These are phyloP conservation scores for Fraxinus angustifolia DNA, from an alignment of 305 asterid species.

Conservation along the genomic window DNA sequence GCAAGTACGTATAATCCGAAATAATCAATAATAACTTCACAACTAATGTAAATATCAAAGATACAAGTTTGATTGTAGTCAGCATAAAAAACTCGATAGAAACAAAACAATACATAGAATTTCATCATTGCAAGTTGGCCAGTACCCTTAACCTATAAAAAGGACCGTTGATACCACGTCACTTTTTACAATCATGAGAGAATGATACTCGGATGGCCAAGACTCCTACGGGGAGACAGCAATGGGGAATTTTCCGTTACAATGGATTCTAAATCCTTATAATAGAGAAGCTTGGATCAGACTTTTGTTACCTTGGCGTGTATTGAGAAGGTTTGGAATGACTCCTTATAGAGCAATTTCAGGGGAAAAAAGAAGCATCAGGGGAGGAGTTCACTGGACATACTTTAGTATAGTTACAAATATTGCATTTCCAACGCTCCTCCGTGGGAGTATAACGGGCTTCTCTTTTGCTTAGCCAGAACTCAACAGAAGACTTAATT, in stretches of 20 bases:
- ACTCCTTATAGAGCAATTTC: background rate
- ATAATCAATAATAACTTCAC: background rate
- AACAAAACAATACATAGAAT: background rate
- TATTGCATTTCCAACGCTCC: constrained; percentile 85
- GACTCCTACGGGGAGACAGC: background rate
- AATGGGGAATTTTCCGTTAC: background rate
- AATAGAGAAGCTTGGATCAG: background rate
- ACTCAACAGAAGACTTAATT: constrained; percentile 58
- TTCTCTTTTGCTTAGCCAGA: constrained; percentile 74
- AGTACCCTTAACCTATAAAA: background rate
- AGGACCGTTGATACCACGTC: background rate
- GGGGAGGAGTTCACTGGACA: constrained; percentile 48
- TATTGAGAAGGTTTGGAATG: background rate
- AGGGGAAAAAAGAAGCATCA: constrained; percentile 18
- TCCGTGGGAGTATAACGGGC: constrained; percentile 58
- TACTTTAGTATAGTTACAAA: constrained; percentile 46
- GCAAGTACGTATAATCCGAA: background rate
- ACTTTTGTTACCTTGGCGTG: constrained; percentile 5
- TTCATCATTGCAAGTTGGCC: background rate
- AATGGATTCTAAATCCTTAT: background rate
- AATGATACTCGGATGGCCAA: background rate
- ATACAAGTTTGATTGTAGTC: background rate
- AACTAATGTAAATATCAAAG: background rate
- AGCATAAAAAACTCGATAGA: background rate
- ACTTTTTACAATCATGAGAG: background rate